Conservation (phyloP, 768 basidiomycete genomes). For the Phylloporus rhodoxanthus region DNA sequence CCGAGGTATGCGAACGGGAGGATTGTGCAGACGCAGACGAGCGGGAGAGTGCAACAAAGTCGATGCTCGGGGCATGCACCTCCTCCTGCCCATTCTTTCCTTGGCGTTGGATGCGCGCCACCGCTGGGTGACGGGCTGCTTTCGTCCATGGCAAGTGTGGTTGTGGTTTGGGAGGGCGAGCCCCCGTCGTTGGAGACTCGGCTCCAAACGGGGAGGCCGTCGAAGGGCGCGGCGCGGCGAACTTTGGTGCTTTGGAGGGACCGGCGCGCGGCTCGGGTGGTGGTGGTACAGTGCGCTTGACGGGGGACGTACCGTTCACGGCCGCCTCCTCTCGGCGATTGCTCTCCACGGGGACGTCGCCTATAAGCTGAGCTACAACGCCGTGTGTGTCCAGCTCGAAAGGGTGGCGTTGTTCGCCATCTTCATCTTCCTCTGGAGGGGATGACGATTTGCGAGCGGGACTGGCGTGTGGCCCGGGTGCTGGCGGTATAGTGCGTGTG, state of each 20-base stretch:
- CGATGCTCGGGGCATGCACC: conserved; percentile 16
- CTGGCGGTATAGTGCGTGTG: conserved; percentile 1
- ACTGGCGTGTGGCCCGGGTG: not conserved
- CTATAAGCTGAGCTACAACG: conserved; percentile 1
- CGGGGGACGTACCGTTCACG: not conserved
- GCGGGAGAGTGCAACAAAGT: conserved; percentile 16
- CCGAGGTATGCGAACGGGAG: conserved; percentile 2
- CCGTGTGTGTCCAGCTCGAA: not conserved
- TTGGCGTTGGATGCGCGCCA: conserved; percentile 15
- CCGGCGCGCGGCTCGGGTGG: not conserved
- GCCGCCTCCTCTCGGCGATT: not conserved
- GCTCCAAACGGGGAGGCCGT: conserved; percentile 18
- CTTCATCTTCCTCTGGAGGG: not conserved
- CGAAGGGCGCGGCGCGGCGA: conserved; percentile 14
- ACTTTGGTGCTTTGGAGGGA: not conserved
- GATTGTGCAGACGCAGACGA: conserved; percentile 12
- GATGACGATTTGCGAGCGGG: not conserved
- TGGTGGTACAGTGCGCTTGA: conserved; percentile 4
- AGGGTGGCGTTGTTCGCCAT: not conserved
- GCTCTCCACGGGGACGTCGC: not conserved
- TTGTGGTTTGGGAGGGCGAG: not conserved
- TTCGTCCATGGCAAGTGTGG: not conserved
- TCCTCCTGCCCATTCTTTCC: not conserved
- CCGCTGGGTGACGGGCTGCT: conserved; percentile 5
- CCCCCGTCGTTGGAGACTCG: not conserved